These are phyloP conservation scores for Beauveria asiatica DNA, from an alignment of 2,329 filamentous ascomycete genomes.

Conservation along the genomic window DNA sequence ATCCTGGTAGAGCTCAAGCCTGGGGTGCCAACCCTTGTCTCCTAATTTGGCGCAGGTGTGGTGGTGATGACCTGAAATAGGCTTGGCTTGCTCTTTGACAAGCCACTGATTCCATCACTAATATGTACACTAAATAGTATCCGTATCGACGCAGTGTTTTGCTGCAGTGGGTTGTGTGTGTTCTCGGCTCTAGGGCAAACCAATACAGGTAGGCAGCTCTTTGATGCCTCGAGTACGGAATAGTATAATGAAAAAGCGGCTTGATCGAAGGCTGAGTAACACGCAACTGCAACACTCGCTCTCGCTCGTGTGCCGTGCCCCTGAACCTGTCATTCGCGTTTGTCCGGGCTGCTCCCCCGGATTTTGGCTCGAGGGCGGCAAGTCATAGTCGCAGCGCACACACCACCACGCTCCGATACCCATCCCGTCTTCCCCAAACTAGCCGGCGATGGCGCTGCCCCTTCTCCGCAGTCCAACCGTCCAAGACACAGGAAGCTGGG, in stretches of 20 bases:
- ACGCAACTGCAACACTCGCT: background rate
- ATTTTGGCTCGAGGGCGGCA: background rate
- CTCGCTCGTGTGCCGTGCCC: background rate
- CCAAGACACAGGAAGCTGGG: background rate
- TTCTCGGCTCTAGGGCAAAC: background rate
- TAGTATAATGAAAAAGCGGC: too few species aligned
- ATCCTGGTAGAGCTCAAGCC: background rate
- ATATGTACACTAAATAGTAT: too few species aligned
- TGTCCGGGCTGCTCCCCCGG: background rate
- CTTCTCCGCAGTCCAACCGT: conserved; percentile 4
- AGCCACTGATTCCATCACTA: background rate
- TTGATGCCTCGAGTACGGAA: too few species aligned
- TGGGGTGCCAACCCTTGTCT: background rate
- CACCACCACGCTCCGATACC: background rate
- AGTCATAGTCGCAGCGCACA: background rate
- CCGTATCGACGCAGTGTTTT: background rate
- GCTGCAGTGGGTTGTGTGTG: background rate
- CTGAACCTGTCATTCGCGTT: background rate
- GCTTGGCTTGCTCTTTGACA: background rate
- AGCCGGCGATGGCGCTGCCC: conserved; percentile 1
- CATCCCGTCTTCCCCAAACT: conserved; percentile 6
- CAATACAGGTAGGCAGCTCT: too few species aligned
- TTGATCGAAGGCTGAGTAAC: too few species aligned
- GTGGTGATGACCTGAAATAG: background rate
- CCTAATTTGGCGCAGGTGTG: background rate